These are phyloP conservation scores for Colletotrichum eremochloae DNA, from an alignment of 2,329 filamentous ascomycete species.

Conservation along the genomic window DNA sequence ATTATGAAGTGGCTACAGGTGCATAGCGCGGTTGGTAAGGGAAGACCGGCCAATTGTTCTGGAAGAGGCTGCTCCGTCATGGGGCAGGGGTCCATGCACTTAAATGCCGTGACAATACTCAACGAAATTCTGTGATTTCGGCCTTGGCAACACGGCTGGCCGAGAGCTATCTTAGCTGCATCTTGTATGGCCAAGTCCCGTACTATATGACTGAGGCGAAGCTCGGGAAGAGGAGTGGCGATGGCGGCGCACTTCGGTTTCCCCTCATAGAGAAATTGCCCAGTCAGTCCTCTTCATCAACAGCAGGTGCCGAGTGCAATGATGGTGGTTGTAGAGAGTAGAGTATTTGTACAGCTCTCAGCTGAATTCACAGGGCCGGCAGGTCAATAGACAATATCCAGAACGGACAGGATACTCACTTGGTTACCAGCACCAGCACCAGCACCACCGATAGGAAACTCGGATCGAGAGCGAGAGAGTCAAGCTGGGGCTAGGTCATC, in stretches of 20 bases:
- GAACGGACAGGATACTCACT: not conserved
- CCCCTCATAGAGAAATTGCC: not conserved
- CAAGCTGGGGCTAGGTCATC: not conserved
- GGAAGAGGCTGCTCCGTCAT: not conserved
- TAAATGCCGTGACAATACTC: not conserved
- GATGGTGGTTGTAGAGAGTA: not conserved
- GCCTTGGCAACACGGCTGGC: not conserved
- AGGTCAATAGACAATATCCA: not conserved
- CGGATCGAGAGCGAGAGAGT: not conserved
- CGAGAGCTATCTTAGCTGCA: not conserved
- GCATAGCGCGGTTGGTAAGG: not conserved
- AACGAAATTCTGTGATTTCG: not conserved
- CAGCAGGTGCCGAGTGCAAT: not conserved
- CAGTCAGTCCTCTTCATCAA: not conserved
- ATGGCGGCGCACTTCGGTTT: not conserved
- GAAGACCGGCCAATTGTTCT: not conserved
- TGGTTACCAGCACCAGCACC: not conserved
- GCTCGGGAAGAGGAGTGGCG: not conserved
- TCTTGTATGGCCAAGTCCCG: slow-evolving; percentile 1
- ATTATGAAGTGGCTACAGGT: not conserved
- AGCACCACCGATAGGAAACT: not conserved
- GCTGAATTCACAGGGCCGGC: too few species aligned
- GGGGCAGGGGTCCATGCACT: slow-evolving; percentile 2
- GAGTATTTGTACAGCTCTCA: too few species aligned
- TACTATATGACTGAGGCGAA: slow-evolving; percentile 9